phyloP scores from a whole-genome alignment of 179 eudicot species.

The Gypsophila paniculata region DNA sequence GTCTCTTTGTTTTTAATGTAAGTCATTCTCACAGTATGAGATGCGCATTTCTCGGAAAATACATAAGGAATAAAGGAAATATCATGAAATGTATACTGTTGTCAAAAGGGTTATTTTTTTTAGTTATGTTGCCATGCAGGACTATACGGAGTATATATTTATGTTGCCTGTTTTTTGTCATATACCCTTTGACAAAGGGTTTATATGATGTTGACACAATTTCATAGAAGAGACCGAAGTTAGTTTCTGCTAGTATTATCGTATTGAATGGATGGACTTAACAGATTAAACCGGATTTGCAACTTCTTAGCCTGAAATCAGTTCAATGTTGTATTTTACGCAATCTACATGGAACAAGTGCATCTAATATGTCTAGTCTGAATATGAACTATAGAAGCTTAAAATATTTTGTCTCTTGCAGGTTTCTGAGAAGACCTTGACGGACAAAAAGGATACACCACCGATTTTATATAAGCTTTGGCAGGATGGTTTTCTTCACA shows the following conservation, averaged over 20 bases:
- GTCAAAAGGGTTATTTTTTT: no score
- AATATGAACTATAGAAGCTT: background rate
- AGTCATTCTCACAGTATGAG: background rate
- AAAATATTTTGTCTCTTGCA: slow-evolving; percentile 22
- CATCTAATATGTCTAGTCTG: background rate
- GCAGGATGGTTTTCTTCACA: slow-evolving; percentile 70
- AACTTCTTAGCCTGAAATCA: slow-evolving; percentile 4
- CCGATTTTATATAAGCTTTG: slow-evolving; percentile 61
- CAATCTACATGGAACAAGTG: background rate
- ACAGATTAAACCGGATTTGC: background rate
- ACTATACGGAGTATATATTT: background rate
- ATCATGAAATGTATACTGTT: no score
- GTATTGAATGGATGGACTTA: background rate
- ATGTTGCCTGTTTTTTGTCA: background rate
- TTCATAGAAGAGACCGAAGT: background rate
- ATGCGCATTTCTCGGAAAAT: no score
- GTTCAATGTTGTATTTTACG: background rate
- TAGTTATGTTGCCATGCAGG: no score
- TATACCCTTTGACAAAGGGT: background rate
- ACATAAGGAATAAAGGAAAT: no score
- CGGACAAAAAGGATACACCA: slow-evolving; percentile 73
- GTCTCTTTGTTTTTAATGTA: no score
- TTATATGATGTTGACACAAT: background rate
- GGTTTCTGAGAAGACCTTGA: slow-evolving; percentile 70
- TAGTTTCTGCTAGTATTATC: background rate